Percentiles rank a stretch among this genome's conserved stretches.
Evolutionary conservation across 2,329 filamentous ascomycete genomes (phyloP).

Genomic region (Apiospora aurea): DNA sequence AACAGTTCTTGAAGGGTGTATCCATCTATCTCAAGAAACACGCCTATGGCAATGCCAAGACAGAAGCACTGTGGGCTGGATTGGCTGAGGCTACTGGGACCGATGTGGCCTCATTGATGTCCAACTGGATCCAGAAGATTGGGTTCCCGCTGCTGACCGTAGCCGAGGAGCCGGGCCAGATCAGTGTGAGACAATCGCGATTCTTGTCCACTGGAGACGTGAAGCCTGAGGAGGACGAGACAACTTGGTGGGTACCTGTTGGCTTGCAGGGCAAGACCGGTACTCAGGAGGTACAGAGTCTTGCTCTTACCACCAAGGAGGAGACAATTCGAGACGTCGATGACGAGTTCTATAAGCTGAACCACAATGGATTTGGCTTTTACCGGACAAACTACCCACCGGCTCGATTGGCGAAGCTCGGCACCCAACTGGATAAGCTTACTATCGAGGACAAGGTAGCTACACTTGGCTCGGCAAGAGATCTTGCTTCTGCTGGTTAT

Average conservation of each 20-base stretch:
- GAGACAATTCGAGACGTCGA: slow-evolving; percentile 79
- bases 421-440: slow-evolving; percentile 76
- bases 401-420: slow-evolving; percentile 81
- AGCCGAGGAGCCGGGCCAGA: slow-evolving; percentile 81
- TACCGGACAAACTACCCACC: slow-evolving; percentile 94
- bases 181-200: slow-evolving; percentile 83
- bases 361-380: slow-evolving; percentile 85
- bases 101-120: slow-evolving; percentile 88
- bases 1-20: slow-evolving; percentile 90
- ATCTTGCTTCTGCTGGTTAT: slow-evolving; percentile 87
- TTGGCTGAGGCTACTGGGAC: slow-evolving; percentile 86
- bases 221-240: slow-evolving; percentile 88
- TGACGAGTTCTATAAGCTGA: slow-evolving; percentile 90
- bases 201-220: slow-evolving; percentile 94
- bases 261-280: slow-evolving; percentile 79
- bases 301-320: slow-evolving; percentile 77
- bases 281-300: slow-evolving; percentile 65
- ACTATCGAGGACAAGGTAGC: slow-evolving; percentile 91
- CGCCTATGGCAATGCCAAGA: slow-evolving; percentile 89
- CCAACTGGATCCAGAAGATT: slow-evolving; percentile 93
- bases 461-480: slow-evolving; percentile 86
- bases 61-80: slow-evolving; percentile 88
- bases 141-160: slow-evolving; percentile 92
- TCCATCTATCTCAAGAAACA: slow-evolving; percentile 88
- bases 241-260: slow-evolving; percentile 94